Percentiles rank a stretch among this genome's conserved stretches.
phyloP scores from a whole-genome alignment of 345 rosid genomes.

The Murraya paniculata region DNA sequence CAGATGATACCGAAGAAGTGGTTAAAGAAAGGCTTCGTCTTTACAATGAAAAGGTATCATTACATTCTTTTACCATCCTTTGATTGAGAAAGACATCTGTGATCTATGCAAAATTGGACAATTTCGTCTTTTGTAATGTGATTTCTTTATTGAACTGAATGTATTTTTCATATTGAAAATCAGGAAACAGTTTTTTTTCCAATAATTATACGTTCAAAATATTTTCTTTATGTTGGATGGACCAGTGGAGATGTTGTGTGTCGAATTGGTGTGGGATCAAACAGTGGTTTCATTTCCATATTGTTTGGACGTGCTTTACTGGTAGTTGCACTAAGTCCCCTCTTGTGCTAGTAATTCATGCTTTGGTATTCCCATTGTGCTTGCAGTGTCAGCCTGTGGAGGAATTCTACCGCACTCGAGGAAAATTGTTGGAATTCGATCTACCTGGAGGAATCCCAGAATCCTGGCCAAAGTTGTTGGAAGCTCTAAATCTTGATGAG shows the following conservation, averaged over 20 bases:
- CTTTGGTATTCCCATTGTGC: not conserved
- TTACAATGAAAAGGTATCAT: slow-evolving; percentile 65
- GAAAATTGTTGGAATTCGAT: slow-evolving; percentile 76
- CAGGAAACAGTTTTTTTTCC: not conserved
- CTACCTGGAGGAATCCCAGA: slow-evolving; percentile 95
- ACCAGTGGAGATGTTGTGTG: not conserved
- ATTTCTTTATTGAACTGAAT: not conserved
- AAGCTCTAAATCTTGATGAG: slow-evolving; percentile 81
- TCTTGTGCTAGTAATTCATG: not conserved
- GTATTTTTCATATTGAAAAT: not conserved
- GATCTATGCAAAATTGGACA: not conserved
- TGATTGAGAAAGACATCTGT: not conserved
- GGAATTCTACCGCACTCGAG: slow-evolving; percentile 66
- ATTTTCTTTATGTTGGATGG: not conserved
- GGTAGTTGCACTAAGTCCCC: not conserved
- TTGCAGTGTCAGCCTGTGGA: slow-evolving; percentile 91
- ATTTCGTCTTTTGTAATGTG: not conserved
- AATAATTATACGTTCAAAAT: not conserved
- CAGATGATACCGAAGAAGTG: slow-evolving; percentile 91
- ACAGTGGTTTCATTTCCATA: not conserved
- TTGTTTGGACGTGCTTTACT: not conserved
- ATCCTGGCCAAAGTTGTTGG: slow-evolving; percentile 94
- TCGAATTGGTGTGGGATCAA: not conserved
- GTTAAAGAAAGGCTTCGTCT: slow-evolving; percentile 79
- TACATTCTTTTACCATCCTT: slow-evolving; percentile 1